Conservation (phyloP, 352 stramenopile genomes). For the Phytopythium kandeliae region DNA sequence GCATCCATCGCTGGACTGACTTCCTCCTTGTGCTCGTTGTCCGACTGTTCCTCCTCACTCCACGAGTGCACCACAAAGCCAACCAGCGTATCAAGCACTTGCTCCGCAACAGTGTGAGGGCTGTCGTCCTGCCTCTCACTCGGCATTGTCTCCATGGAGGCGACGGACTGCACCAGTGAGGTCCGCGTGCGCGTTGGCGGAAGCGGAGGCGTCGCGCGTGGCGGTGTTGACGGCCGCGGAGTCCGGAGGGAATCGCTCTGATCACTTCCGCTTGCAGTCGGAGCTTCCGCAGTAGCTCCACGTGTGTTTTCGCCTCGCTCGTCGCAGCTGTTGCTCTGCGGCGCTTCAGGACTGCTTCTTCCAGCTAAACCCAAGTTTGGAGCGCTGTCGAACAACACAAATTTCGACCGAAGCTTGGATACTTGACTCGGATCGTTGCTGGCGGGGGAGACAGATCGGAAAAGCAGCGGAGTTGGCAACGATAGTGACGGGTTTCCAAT, state of each 20-base stretch:
- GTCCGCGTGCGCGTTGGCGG: background rate
- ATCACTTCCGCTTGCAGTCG: background rate
- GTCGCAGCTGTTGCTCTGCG: background rate
- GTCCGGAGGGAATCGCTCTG: background rate
- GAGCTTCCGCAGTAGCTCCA: too few species aligned
- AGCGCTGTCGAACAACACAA: background rate
- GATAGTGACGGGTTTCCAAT: background rate
- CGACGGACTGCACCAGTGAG: background rate
- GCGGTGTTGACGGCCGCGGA: background rate
- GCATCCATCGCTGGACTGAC: background rate
- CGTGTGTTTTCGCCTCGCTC: background rate
- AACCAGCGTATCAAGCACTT: conserved; percentile 31
- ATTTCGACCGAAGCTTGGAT: background rate
- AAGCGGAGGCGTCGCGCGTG: conserved; percentile 3
- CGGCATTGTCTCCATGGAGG: background rate
- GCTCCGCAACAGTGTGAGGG: background rate
- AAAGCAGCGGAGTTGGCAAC: too few species aligned
- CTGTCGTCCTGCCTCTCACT: background rate
- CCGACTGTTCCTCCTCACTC: conserved; percentile 15
- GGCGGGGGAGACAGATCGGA: background rate
- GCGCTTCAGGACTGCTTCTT: background rate
- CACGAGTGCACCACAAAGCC: conserved; percentile 48
- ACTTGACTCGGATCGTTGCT: background rate
- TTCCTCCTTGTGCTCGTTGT: too few species aligned
- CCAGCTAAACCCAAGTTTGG: background rate